Conservation (phyloP, 2,329 filamentous ascomycete species). For the Cercospora janseana region DNA sequence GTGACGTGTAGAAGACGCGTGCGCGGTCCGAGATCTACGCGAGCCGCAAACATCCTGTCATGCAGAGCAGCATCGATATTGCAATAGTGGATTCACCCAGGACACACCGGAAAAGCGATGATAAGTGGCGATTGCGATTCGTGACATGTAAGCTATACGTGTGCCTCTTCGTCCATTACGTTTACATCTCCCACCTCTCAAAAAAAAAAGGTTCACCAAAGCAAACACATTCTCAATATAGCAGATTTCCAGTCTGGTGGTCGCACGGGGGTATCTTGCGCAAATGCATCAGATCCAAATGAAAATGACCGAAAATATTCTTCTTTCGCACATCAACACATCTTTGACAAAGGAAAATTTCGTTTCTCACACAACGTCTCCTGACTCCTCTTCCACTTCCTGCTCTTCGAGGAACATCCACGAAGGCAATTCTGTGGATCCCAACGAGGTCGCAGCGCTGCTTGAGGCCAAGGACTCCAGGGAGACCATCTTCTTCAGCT, state of each 20-base stretch:
- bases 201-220: slow-evolving; percentile 1
- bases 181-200: neutral
- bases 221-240: slow-evolving; percentile 2
- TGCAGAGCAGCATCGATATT: neutral
- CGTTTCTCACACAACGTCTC: neutral
- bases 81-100: no score
- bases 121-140: neutral
- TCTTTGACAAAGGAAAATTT: slow-evolving; percentile 9
- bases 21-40: neutral
- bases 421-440: neutral
- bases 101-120: neutral
- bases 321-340: slow-evolving; percentile 9
- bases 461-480: slow-evolving; percentile 2
- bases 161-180: slow-evolving; percentile 1
- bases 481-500: slow-evolving; percentile 10
- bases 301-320: neutral
- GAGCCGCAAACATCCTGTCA: neutral
- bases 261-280: slow-evolving; percentile 17
- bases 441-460: neutral
- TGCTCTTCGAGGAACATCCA: slow-evolving; percentile 3
- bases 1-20: slow-evolving; percentile 5
- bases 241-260: slow-evolving; percentile 15
- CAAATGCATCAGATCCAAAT: slow-evolving; percentile 17
- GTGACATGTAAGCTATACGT: neutral
- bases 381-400: neutral